Evolutionary conservation across 345 rosid species (phyloP).

Genomic region (Bruguiera sexangula): DNA sequence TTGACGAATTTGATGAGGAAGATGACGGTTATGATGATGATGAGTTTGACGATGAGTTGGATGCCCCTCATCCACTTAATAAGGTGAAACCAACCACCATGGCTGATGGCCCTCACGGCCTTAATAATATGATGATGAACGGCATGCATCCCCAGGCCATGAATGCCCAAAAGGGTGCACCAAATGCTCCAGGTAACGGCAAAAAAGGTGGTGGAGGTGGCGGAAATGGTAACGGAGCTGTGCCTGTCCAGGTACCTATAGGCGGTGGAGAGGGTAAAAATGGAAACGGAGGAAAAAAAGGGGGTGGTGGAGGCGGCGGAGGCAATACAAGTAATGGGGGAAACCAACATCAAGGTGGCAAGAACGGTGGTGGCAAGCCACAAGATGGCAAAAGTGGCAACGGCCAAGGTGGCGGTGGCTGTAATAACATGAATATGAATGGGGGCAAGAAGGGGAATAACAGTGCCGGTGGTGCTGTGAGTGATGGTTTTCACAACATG

Average conservation of each 20-base stretch:
- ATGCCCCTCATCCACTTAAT: conserved; percentile 41
- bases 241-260: conserved; percentile 32
- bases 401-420: conserved; percentile 37
- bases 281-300: conserved; percentile 7
- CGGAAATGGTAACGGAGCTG: conserved; percentile 30
- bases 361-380: conserved; percentile 35
- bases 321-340: conserved; percentile 44
- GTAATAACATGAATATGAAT: conserved; percentile 35
- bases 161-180: conserved; percentile 45
- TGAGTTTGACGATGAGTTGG: conserved; percentile 40
- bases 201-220: conserved; percentile 33
- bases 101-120: conserved; percentile 44
- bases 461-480: conserved; percentile 33
- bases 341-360: conserved; percentile 25
- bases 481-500: conserved; percentile 43
- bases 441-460: conserved; percentile 51
- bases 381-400: conserved; percentile 16
- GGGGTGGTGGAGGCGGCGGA: conserved; percentile 38
- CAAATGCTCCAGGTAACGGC: conserved; percentile 24
- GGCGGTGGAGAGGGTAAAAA: conserved; percentile 33
- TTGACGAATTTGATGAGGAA: conserved; percentile 42
- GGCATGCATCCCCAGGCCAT: conserved; percentile 48
- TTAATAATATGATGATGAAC: conserved; percentile 53
- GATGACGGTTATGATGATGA: conserved; percentile 36
- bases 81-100: conserved; percentile 54